Evolutionary conservation across 1,139 yeast genomes (phyloP).

Genomic region (Geotrichum europaeum): DNA sequence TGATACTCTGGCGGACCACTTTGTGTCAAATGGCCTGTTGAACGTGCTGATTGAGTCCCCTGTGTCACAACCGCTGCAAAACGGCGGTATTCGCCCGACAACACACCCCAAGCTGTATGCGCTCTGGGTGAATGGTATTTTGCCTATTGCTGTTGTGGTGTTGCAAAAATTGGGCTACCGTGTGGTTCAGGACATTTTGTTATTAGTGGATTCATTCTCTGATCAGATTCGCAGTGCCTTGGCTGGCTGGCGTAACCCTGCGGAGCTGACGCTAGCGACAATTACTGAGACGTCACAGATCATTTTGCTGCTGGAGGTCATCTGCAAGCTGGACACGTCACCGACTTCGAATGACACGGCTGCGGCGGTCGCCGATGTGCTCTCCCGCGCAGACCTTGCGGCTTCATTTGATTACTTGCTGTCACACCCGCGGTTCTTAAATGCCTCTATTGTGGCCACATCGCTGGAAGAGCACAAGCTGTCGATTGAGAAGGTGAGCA

Average conservation of each 20-base stretch:
- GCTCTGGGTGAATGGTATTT: slow-evolving; percentile 76
- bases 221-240: slow-evolving; percentile 59
- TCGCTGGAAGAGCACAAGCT: slow-evolving; percentile 53
- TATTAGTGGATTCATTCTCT: slow-evolving; percentile 57
- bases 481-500: slow-evolving; percentile 1
- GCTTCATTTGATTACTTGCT: slow-evolving; percentile 61
- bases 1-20: slow-evolving; percentile 58
- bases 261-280: slow-evolving; percentile 56
- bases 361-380: neutral
- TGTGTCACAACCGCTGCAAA: slow-evolving; percentile 58
- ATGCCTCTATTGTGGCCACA: slow-evolving; percentile 61
- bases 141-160: slow-evolving; percentile 59
- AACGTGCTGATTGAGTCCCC: slow-evolving; percentile 70
- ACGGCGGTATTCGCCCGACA: slow-evolving; percentile 53
- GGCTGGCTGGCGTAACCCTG: slow-evolving; percentile 63
- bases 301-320: slow-evolving; percentile 56
- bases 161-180: slow-evolving; percentile 58
- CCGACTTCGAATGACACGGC: slow-evolving; percentile 12
- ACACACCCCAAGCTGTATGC: slow-evolving; percentile 54
- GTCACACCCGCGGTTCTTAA: slow-evolving; percentile 79
- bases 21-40: slow-evolving; percentile 61
- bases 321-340: slow-evolving; percentile 41
- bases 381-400: slow-evolving; percentile 40
- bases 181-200: slow-evolving; percentile 58
- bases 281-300: slow-evolving; percentile 77